Base-by-base conservation (phyloP, 768 basidiomycete species). In the Mrakia hoshinonis region DNA sequence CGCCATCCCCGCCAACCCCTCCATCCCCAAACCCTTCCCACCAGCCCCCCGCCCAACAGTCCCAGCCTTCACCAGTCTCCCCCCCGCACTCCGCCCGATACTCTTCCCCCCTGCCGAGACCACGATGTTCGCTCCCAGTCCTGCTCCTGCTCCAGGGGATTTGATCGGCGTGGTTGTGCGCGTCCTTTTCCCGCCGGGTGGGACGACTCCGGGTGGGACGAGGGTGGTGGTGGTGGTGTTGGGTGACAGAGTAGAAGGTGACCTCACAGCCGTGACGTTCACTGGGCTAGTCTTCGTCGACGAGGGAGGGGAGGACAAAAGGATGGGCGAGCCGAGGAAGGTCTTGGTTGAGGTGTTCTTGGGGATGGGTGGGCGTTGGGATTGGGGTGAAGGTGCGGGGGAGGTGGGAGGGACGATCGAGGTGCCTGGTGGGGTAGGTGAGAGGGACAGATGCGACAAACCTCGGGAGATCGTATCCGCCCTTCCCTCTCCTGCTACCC, bases 401-500 rank as follows among this genome's bases (percentile, higher is more conserved):
- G 58, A 31, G 20, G n/a, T 12, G 29, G 62, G 9, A 55, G 11
- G 2, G 18, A 20, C 12, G 58, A 61, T 10, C 15, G 4, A 34
- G 29, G 26, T 29, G 3, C 4, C 18, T 43, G 43, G 43, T 15
- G 7, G 6, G 43, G n/a, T n/a, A n/a, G n/a, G n/a, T n/a, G n/a
- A n/a, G n/a, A n/a, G n/a, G n/a, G 43, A 6, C 43, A 43, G 43
- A 43, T 43, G 43, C 43, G 15, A 43, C 15, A 15, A 15, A 6
- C 43, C 43, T 15, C 15, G 6, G 15, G 43, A 6, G 15, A 43
- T 43, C 15, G 43, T 43, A 43, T 61, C 68, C 52, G 52, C 36
- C 24, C 36, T 52, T 31, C 64, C 60, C 70, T 72, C 67, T 39
- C 66, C 34, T 20, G 47, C 34, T 43, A 49, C 55, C 26, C 68